Conservation (phyloP, 192 early-diverging fungal species). For the Spizellomyces punctatus region DNA sequence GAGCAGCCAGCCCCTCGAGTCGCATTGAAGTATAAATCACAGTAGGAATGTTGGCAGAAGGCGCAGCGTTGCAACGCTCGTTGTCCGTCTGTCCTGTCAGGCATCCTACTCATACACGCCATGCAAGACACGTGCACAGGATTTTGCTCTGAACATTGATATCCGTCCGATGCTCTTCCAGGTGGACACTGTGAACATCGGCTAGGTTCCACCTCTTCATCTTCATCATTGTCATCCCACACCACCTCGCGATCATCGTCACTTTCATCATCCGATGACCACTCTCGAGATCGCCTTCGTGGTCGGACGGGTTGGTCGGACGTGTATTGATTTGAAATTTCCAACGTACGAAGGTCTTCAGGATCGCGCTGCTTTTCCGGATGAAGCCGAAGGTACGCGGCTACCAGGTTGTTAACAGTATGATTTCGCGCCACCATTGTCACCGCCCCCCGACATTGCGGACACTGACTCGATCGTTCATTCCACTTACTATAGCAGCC, state of each 20-base stretch:
- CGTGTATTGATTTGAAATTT: constrained; percentile 17
- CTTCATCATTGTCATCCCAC: constrained; percentile 23
- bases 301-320: background rate
- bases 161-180: background rate
- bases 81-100: constrained; percentile 21
- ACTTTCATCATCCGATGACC: background rate
- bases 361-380: constrained; percentile 16
- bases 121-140: background rate
- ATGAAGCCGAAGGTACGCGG: constrained; percentile 12
- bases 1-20: background rate
- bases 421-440: constrained; percentile 29
- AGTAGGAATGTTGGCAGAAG: background rate
- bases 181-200: background rate
- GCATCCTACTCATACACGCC: background rate
- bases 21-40: background rate
- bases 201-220: constrained; percentile 23
- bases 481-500: constrained; percentile 35
- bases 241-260: constrained; percentile 28
- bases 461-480: constrained; percentile 15
- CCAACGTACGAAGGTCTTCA: constrained; percentile 22
- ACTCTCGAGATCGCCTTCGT: background rate
- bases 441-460: constrained; percentile 25
- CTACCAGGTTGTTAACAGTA: constrained; percentile 22
- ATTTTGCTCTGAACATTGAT: background rate
- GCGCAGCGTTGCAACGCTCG: background rate